Evolutionary conservation across 2,329 filamentous ascomycete species (phyloP), one percentile per base, ranked within the genome.

Genomic region (Aspergillus unguis): DNA sequence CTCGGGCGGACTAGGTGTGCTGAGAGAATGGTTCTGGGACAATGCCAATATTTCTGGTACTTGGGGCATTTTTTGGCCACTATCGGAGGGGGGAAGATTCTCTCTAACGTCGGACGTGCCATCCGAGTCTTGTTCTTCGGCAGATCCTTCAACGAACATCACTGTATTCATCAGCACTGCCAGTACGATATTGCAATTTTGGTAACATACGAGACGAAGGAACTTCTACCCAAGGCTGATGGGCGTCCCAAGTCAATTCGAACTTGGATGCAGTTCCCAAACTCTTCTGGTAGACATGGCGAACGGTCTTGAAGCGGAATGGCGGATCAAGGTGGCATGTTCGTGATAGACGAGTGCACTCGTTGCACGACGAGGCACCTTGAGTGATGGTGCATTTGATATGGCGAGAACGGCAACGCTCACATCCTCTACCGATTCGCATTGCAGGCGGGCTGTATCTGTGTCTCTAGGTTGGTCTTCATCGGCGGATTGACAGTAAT

Each of bases 341-440:
- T 6, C 64, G 63, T 28, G 61, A 63, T 23, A 69, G 54, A 17
- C 64, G 65, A 6, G 57, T 44, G 48, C 68, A 70, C 31, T 63
- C 53, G 29, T 61, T 63, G 50, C 68, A 70, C 2, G 65, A 54
- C 6, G 64, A 61, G 6, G 65, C 63, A 3, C 64, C 66, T 1
- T 53, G 33, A 5, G 58, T 57, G 41, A 68, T 62, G 5, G 62
- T 65, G 42, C 68, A 69, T 46, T 65, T 65, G 32, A 69, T 67
- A 62, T 70, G 68, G 55, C 68, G 67, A 66, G 66, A 52, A 31
- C 67, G 68, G 62, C 68, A 70, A 55, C 63, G 58, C 56, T 56
- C 62, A 63, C 68, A 70, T 52, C 67, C 68, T 55, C 62, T 65
- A 47, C 63, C 62, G 53, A 68, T 65, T 60, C 66, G 64, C 66